Base-by-base conservation (phyloP, 495 filamentous ascomycete species). In the Lindgomyces ingoldianus region DNA sequence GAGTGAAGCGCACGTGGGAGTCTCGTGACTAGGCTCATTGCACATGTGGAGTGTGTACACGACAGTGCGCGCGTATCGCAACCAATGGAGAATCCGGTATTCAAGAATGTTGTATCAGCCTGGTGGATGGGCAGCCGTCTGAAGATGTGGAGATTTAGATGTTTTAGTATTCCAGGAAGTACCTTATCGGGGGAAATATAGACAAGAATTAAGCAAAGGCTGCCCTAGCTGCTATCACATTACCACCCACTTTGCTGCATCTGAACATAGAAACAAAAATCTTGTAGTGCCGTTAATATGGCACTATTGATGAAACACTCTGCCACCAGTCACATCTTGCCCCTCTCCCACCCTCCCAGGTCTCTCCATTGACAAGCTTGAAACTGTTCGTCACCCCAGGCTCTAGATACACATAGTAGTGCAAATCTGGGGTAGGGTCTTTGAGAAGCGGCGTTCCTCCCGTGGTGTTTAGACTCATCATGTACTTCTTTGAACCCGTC, bases 291-390 rank as follows among this genome's bases (percentile, higher is more conserved):
- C 42, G 22, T 58, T 26, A 67, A 36, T 62, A 67, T 10, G 68
- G 68, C 25, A 67, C 55, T 47, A 62, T 71, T 30, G 60, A 54
- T 11, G 60, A 64, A 39, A 53, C 14, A 1, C 39, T 47, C 51
- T 42, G 44, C 68, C 68, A 71, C 64, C 64, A 71, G 19, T 64
- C 24, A 68, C 68, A 71, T 33, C 68, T 42, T 4, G 39, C 60
- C 25, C 68, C 68, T 4, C 68, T 33, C 42, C 68, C 68, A 29
- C 64, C 68, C 30, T 71, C 68, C 68, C 64, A 71, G 3, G 27
- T 63, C 19, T 18, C 18, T 42, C 42, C 68, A 57, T 71, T 51
- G 48, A 44, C 68, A 18, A 68, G 24, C 49, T 59, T 68, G 52
- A 71, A 61, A 16, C 4, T 11, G 41, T 71, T 71, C 36, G 68